A percentile compares a stretch with the other conserved stretches of the same genome.
Evolutionary conservation across 148 eudicot species (phyloP).

Genomic region (Heliamphora exappendiculata): DNA sequence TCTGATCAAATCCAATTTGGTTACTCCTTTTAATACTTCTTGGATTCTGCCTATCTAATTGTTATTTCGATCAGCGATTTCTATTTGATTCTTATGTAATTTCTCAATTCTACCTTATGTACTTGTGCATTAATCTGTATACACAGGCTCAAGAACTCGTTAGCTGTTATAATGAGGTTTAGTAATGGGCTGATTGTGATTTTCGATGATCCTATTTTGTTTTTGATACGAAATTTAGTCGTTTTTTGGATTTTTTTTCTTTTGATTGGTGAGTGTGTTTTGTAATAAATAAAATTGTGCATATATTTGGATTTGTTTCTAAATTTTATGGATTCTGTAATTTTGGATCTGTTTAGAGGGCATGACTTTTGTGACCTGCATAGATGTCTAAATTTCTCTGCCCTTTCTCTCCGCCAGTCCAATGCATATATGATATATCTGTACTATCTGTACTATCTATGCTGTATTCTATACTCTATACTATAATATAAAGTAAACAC

Average conservation of each 20-base stretch:
- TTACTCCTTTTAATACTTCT: conserved; percentile 9
- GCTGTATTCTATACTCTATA: no score
- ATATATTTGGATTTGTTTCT: no score
- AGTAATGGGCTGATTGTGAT: conserved; percentile 17
- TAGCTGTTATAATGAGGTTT: conserved; percentile 5
- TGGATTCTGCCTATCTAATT: not conserved
- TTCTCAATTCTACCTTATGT: not conserved
- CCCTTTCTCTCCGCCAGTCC: no score
- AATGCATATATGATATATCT: no score
- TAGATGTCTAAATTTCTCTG: no score
- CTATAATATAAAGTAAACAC: no score
- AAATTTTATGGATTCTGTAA: no score
- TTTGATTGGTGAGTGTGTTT: no score
- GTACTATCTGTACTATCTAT: no score
- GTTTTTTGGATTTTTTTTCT: conserved; percentile 13
- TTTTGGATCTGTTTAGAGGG: no score
- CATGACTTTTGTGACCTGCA: no score
- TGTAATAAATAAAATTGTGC: no score
- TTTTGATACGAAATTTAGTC: conserved; percentile 17
- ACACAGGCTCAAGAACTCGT: conserved; percentile 12
- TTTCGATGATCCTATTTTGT: conserved; percentile 13
- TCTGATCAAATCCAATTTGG: conserved; percentile 24
- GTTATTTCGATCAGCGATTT: not conserved
- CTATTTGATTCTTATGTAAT: not conserved
- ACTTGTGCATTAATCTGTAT: not conserved